Base-by-base conservation (phyloP, 192 early-diverging fungal genomes). In the Podila verticillata region DNA sequence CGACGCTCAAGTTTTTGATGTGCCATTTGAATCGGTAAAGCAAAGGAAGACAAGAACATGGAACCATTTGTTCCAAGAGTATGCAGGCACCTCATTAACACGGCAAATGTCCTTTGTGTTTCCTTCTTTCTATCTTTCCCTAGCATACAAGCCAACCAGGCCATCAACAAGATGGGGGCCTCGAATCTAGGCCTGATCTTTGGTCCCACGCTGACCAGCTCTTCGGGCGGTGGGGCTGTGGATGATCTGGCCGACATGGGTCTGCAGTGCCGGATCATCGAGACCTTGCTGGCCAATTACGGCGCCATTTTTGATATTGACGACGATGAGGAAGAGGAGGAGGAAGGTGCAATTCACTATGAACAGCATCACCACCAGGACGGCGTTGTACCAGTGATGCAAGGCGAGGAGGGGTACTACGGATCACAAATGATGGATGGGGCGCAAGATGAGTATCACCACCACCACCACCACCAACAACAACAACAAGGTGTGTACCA, bases 161-260 rank as follows among this genome's bases (percentile, higher is more conserved):
- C 84, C 32, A 86, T 87, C 24, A 99, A 96, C 68, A 94, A 93
- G 85, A 99, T 99, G 97, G 91, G 88, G 32, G 84, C 89, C 15
- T 83, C 89, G 36, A 99, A 99, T 72, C 84, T 99, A 57, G 86
- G 93, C 30, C 95, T 98, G 56, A 93, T 99, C 9, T 98, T 97
- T 92, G 96, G 96, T 9, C 95, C 96, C 15, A 98, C 96, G 7
- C 77, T 96, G 48, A 82, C 95, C 66, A 69, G 68, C 35, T 65
- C 74, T 5, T 48, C 19, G 9, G 91, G 72, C 34, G 69, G 70
- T 36, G 85, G 85, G 49, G 84, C 84, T 26, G 69, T 69, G 31
- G 62, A 82, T n/a, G 75, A 81, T n/a, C 73, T 87, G 17, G 83
- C 68, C 20, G 91, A 93, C 31, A 87, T 93, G 65, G 87, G 88